Conservation (phyloP, 2,329 filamentous ascomycete species). For the Colletotrichum aenigma region DNA sequence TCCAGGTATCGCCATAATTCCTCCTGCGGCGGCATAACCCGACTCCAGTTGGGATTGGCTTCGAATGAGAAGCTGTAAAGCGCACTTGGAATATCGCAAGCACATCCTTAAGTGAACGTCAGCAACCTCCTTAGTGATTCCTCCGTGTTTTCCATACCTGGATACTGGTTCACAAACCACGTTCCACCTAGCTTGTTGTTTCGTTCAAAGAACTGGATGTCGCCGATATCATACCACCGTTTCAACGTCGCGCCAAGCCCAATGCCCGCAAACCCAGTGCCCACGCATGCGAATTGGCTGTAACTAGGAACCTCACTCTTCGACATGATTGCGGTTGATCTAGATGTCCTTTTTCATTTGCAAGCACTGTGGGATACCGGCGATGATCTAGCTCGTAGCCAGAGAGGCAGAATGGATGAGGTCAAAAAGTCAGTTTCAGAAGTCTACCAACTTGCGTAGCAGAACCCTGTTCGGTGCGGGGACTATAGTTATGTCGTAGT, state of each 20-base stretch:
- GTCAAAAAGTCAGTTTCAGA: neutral
- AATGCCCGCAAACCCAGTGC: constrained; percentile 66
- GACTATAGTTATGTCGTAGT: constrained; percentile 11
- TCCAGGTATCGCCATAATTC: constrained; percentile 65
- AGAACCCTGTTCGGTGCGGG: neutral
- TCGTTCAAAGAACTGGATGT: constrained; percentile 66
- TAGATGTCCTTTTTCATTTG: neutral
- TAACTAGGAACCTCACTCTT: constrained; percentile 23
- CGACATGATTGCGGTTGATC: neutral
- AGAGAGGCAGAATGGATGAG: neutral
- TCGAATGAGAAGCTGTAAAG: constrained; percentile 67
- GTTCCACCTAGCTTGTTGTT: constrained; percentile 64
- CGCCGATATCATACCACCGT: constrained; percentile 59
- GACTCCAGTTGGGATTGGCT: constrained; percentile 64
- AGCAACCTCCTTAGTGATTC: too few relatives aligned
- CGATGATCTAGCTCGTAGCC: neutral
- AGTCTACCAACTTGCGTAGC: neutral
- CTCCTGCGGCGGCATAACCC: constrained; percentile 56
- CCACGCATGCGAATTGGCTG: constrained; percentile 52
- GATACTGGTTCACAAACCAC: constrained; percentile 69
- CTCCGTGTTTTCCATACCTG: constrained; percentile 36
- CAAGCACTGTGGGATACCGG: neutral
- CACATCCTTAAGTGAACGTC: constrained; percentile 30
- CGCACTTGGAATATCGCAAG: constrained; percentile 63
- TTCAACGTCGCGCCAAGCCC: constrained; percentile 64